A percentile compares a stretch with the other conserved stretches of the same genome.
Conservation (phyloP, 1,284 basidiomycete species). For the Ustilago nuda region DNA sequence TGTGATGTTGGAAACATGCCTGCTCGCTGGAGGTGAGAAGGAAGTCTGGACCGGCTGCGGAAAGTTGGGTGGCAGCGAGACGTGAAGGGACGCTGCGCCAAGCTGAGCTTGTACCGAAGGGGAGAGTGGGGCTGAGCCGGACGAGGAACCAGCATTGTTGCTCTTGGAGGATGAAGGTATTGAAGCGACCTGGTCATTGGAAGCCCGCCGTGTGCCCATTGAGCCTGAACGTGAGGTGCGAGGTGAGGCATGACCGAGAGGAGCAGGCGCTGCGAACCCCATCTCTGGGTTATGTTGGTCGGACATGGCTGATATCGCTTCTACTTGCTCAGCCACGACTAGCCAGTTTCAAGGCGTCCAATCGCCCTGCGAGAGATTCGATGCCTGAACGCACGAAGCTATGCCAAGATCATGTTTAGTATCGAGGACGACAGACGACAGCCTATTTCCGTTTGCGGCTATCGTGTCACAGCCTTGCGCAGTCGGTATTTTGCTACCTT, state of each 20-base stretch:
- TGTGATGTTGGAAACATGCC: constrained; percentile 23
- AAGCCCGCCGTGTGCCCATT: not conserved
- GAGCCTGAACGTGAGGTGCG: not conserved
- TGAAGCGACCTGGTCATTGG: constrained; percentile 6
- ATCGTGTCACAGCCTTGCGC: not conserved
- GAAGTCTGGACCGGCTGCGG: constrained; percentile 53
- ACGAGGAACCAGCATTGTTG: not conserved
- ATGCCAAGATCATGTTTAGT: not conserved
- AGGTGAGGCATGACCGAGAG: not conserved
- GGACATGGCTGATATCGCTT: constrained; percentile 2
- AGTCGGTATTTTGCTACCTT: not conserved
- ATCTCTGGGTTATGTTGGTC: not conserved
- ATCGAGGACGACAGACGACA: not conserved
- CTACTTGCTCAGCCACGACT: not conserved
- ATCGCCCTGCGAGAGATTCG: constrained; percentile 4
- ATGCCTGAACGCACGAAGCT: not conserved
- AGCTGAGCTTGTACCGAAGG: constrained; percentile 25
- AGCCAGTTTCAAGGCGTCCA: not conserved
- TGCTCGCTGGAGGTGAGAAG: constrained; percentile 53
- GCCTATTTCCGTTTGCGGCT: not conserved
- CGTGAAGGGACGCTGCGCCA: constrained; percentile 46
- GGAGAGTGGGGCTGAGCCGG: constrained; percentile 12
- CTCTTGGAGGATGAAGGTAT: constrained; percentile 13
- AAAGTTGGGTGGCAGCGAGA: constrained; percentile 57
- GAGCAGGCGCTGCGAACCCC: not conserved